These are phyloP conservation scores for Kwoniella mangroviensis DNA, from an alignment of 768 basidiomycete genomes.

Conservation along the genomic window DNA sequence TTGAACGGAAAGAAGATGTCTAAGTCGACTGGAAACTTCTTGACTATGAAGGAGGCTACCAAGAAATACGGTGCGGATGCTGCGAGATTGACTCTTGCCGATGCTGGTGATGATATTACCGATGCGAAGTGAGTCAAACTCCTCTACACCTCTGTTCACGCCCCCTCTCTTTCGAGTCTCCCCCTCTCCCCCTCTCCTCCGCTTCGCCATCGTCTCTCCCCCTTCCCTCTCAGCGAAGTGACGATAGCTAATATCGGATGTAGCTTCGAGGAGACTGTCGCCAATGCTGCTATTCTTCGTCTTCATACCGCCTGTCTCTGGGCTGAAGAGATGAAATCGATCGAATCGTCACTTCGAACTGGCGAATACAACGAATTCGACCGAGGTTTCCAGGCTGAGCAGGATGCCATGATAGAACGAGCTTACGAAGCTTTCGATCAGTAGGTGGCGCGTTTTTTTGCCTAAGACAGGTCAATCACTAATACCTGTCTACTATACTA, in stretches of 20 bases:
- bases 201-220: no score
- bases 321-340: slow-evolving; percentile 83
- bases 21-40: slow-evolving; percentile 92
- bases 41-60: slow-evolving; percentile 85
- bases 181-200: no score
- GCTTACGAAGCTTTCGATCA: slow-evolving; percentile 79
- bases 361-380: slow-evolving; percentile 78
- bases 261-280: slow-evolving; percentile 92
- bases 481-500: slow-evolving; percentile 53
- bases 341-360: slow-evolving; percentile 66
- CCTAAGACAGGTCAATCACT: slow-evolving; percentile 7
- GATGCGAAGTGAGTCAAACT: slow-evolving; percentile 74
- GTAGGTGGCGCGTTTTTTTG: slow-evolving; percentile 62
- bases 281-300: slow-evolving; percentile 93
- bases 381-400: slow-evolving; percentile 84
- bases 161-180: no score
- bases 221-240: no score
- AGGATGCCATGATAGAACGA: slow-evolving; percentile 80
- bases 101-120: slow-evolving; percentile 95
- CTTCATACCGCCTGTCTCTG: slow-evolving; percentile 87
- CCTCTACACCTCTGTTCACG: background rate
- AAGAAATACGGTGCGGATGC: slow-evolving; percentile 97
- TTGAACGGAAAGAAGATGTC: slow-evolving; percentile 99
- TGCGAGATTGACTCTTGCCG: slow-evolving; percentile 85
- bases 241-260: background rate